These are phyloP conservation scores for Pisolithus tinctorius DNA, from an alignment of 768 basidiomycete genomes.

Conservation along the genomic window DNA sequence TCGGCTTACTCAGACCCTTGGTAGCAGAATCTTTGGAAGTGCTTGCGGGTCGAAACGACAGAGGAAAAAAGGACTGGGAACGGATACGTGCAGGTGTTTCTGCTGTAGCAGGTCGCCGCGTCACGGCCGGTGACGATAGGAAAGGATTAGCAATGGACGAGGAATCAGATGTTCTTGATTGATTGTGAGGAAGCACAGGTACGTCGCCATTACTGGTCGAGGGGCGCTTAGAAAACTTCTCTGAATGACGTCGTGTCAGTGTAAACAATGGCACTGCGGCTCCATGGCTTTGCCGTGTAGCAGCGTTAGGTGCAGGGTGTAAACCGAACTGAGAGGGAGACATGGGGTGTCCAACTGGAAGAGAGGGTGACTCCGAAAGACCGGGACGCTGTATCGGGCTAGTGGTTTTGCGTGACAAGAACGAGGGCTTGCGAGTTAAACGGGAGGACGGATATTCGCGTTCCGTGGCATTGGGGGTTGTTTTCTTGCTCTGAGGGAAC, in stretches of 20 bases:
- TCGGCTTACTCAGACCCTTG: slow-evolving; percentile 1
- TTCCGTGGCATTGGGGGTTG: slow-evolving; percentile 26
- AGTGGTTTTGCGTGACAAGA: slow-evolving; percentile 54
- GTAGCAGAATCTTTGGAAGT: slow-evolving; percentile 9
- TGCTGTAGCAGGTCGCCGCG: slow-evolving; percentile 37
- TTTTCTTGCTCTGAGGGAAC: slow-evolving; percentile 36
- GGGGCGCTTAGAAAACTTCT: slow-evolving; percentile 14
- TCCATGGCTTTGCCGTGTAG: slow-evolving; percentile 13
- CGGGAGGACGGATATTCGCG: slow-evolving; percentile 27
- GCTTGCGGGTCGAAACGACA: slow-evolving; percentile 15
- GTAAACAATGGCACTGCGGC: slow-evolving; percentile 12
- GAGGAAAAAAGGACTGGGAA: slow-evolving; percentile 22
- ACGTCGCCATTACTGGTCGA: slow-evolving; percentile 4
- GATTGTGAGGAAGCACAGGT: slow-evolving; percentile 10
- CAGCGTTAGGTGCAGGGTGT: slow-evolving; percentile 11
- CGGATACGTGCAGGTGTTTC: slow-evolving; percentile 30
- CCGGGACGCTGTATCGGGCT: slow-evolving; percentile 22
- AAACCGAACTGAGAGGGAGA: slow-evolving; percentile 38
- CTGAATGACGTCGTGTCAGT: slow-evolving; percentile 43
- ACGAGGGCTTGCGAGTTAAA: slow-evolving; percentile 54
- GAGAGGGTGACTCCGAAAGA: slow-evolving; percentile 26
- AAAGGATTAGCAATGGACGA: slow-evolving; percentile 14
- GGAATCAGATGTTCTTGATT: slow-evolving; percentile 7
- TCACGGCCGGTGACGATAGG: slow-evolving; percentile 6
- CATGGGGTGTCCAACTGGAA: slow-evolving; percentile 35